Evolutionary conservation across 495 filamentous ascomycete species (phyloP).

Genomic region (Acidomyces sp.): DNA sequence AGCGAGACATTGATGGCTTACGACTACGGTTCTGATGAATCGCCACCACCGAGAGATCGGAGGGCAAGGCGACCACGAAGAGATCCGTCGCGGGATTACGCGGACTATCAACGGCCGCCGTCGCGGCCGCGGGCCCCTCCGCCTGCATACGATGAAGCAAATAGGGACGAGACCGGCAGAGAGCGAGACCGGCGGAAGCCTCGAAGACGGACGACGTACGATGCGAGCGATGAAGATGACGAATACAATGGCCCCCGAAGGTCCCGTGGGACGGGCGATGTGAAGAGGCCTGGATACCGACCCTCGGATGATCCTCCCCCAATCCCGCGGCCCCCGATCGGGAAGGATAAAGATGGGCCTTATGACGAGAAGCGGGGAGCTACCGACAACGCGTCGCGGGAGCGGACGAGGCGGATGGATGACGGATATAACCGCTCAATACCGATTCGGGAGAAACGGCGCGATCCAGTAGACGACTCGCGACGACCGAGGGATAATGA

Average conservation of each 20-base stretch:
- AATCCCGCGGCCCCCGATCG: conserved; percentile 7
- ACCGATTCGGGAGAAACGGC: too few relatives aligned
- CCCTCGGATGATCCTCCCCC: neutral
- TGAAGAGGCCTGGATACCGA: neutral
- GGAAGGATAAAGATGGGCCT: neutral
- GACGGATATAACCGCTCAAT: too few relatives aligned
- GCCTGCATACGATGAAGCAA: too few relatives aligned
- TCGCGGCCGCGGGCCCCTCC: too few relatives aligned
- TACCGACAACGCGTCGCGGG: too few relatives aligned
- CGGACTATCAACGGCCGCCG: too few relatives aligned
- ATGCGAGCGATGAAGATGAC: conserved; percentile 16
- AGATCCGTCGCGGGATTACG: neutral
- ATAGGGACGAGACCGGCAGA: too few relatives aligned
- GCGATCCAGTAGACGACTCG: conserved; percentile 2
- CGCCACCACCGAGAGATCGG: neutral
- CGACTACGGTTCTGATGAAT: neutral
- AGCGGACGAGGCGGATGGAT: too few relatives aligned
- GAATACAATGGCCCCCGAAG: neutral
- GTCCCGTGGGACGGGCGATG: neutral
- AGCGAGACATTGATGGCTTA: too few relatives aligned
- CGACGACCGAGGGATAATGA: conserved; percentile 2
- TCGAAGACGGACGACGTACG: conserved; percentile 8
- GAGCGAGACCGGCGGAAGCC: too few relatives aligned
- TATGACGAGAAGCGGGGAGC: too few relatives aligned
- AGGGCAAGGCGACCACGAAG: neutral